A percentile compares a stretch with the other conserved stretches of the same genome.
These are phyloP conservation scores for Lyophyllum shimeji DNA, from an alignment of 768 basidiomycete genomes.

Conservation along the genomic window DNA sequence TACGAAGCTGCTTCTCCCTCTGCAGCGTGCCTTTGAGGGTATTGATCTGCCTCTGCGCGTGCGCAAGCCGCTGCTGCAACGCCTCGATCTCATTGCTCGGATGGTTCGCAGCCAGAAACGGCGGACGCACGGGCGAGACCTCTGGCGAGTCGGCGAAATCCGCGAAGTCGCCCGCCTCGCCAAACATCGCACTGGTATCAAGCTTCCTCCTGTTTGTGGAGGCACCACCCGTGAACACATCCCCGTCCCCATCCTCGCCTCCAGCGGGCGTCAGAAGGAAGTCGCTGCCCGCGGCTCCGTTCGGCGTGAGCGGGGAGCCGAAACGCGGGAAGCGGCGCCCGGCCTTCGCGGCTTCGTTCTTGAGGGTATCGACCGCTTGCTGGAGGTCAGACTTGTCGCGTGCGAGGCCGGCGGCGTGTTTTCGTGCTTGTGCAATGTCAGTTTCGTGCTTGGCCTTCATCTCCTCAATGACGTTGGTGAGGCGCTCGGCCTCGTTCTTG, in stretches of 20 bases:
- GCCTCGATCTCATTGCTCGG: slow-evolving; percentile 81
- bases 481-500: slow-evolving; percentile 83
- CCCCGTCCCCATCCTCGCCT: slow-evolving; percentile 54
- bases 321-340: slow-evolving; percentile 60
- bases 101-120: slow-evolving; percentile 72
- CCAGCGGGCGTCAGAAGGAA: slow-evolving; percentile 55
- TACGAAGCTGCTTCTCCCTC: slow-evolving; percentile 80
- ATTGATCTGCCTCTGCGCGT: slow-evolving; percentile 83
- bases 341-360: slow-evolving; percentile 69
- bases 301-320: slow-evolving; percentile 75
- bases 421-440: slow-evolving; percentile 88
- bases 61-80: slow-evolving; percentile 76
- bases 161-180: slow-evolving; percentile 38
- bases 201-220: slow-evolving; percentile 63
- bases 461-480: slow-evolving; percentile 62
- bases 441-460: slow-evolving; percentile 92
- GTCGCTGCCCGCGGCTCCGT: slow-evolving; percentile 41
- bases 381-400: slow-evolving; percentile 94
- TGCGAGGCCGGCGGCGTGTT: slow-evolving; percentile 81
- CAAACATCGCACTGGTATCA: slow-evolving; percentile 38
- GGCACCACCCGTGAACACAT: slow-evolving; percentile 65
- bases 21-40: slow-evolving; percentile 78
- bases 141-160: slow-evolving; percentile 62
- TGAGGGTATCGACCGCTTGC: slow-evolving; percentile 72
- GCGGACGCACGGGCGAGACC: slow-evolving; percentile 45